These are phyloP conservation scores for Amanita muscaria DNA, from an alignment of 768 basidiomycete genomes.

Conservation along the genomic window DNA sequence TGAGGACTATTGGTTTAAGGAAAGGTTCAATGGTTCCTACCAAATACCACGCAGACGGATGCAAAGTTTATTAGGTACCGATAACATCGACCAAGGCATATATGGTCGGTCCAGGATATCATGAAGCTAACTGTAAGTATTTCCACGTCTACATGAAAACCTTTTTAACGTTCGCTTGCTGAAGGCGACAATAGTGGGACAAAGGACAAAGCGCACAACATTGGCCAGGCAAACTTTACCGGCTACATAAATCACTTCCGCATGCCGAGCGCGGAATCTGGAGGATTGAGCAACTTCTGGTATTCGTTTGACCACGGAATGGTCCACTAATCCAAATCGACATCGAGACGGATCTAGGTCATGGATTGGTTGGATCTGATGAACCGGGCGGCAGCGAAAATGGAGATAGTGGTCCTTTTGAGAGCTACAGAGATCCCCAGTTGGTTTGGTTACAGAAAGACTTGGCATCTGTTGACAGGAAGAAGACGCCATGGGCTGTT, in stretches of 20 bases:
- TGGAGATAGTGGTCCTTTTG: slow-evolving; percentile 16
- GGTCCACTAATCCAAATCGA: slow-evolving; percentile 14
- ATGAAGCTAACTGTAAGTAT: slow-evolving; percentile 15
- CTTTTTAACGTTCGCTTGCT: not conserved
- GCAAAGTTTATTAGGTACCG: slow-evolving; percentile 14
- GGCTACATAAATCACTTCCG: slow-evolving; percentile 15
- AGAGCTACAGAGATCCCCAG: slow-evolving; percentile 12
- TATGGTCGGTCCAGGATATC: slow-evolving; percentile 17
- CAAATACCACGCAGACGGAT: slow-evolving; percentile 13
- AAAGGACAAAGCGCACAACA: not conserved
- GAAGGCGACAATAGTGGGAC: slow-evolving; percentile 11
- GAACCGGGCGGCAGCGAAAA: slow-evolving; percentile 10
- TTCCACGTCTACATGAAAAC: no score
- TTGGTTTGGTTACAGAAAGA: slow-evolving; percentile 14
- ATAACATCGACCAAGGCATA: slow-evolving; percentile 14
- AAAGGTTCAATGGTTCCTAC: slow-evolving; percentile 12
- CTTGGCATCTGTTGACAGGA: slow-evolving; percentile 11
- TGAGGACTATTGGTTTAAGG: slow-evolving; percentile 15
- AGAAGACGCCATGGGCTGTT: slow-evolving; percentile 16
- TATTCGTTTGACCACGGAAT: slow-evolving; percentile 17
- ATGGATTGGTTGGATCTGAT: slow-evolving; percentile 12
- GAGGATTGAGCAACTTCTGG: slow-evolving; percentile 16
- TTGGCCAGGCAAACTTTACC: slow-evolving; percentile 16
- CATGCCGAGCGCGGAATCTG: slow-evolving; percentile 13
- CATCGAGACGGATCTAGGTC: slow-evolving; percentile 16